A percentile compares a stretch with the other conserved stretches of the same genome.
These are phyloP conservation scores for Saccharomycopsis olivae DNA, from an alignment of 805 yeast species.

Conservation along the genomic window DNA sequence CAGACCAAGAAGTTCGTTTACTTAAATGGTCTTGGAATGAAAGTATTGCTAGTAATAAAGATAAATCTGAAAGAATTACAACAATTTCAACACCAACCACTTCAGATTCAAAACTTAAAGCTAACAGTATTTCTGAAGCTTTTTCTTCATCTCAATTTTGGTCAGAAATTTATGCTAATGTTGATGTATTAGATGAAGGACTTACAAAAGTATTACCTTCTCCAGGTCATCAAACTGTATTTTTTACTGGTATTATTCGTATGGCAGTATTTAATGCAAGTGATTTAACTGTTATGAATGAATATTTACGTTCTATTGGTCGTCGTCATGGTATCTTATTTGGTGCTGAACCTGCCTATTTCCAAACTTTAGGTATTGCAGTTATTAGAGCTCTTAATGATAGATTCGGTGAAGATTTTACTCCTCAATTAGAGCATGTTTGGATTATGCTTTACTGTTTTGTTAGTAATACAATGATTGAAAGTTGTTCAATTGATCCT, in stretches of 20 bases:
- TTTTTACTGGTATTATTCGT: slow-evolving; percentile 18
- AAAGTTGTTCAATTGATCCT: slow-evolving; percentile 21
- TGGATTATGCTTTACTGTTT: slow-evolving; percentile 24
- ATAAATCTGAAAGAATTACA: slow-evolving; percentile 4
- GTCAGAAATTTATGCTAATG: slow-evolving; percentile 15
- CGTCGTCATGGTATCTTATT: slow-evolving; percentile 19
- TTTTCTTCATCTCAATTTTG: slow-evolving; percentile 18
- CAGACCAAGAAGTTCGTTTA: slow-evolving; percentile 12
- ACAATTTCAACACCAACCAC: neutral
- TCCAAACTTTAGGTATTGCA: slow-evolving; percentile 18
- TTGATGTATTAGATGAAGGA: slow-evolving; percentile 13
- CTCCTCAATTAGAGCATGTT: slow-evolving; percentile 18
- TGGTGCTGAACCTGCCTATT: slow-evolving; percentile 19
- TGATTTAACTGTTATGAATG: slow-evolving; percentile 17
- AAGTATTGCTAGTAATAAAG: slow-evolving; percentile 5
- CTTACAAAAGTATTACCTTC: slow-evolving; percentile 14
- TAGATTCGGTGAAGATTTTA: slow-evolving; percentile 17
- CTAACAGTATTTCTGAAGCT: slow-evolving; percentile 10
- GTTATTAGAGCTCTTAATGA: slow-evolving; percentile 17
- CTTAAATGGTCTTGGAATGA: slow-evolving; percentile 18
- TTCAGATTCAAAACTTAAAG: slow-evolving; percentile 5
- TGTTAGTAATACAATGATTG: slow-evolving; percentile 23
- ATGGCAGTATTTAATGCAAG: slow-evolving; percentile 16
- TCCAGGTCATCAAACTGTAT: slow-evolving; percentile 17
- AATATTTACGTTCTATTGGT: slow-evolving; percentile 17